Evolutionary conservation across 1,139 yeast species (phyloP).

Genomic region (Hyphopichia fennica): DNA sequence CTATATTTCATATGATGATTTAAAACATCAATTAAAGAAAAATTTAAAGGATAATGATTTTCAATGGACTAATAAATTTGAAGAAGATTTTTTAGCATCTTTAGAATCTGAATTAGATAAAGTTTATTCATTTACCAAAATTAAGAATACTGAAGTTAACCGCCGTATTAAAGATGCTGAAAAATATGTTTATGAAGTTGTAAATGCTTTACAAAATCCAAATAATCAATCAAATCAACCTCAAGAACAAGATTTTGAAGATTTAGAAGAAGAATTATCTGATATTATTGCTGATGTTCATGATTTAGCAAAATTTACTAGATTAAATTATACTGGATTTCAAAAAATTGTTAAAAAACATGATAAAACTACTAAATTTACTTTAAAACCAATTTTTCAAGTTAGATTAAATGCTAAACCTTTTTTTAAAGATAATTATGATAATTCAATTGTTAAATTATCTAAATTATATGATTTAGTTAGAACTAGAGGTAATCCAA

Average conservation of each 20-base stretch:
- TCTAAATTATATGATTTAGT: conserved; percentile 90
- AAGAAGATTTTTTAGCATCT: conserved; percentile 73
- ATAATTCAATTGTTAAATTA: conserved; percentile 80
- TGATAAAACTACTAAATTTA: conserved; percentile 84
- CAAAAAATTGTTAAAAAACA: conserved; percentile 95
- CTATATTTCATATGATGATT: conserved; percentile 86
- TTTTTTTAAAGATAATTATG: conserved; percentile 93
- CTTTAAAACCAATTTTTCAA: conserved; percentile 86
- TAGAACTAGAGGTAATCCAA: conserved; percentile 93
- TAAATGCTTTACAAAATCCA: conserved; percentile 39
- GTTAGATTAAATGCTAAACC: conserved; percentile 92
- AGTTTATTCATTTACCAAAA: conserved; percentile 85
- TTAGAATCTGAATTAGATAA: conserved; percentile 85
- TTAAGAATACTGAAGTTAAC: conserved; percentile 79
- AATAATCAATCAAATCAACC: conserved; percentile 28
- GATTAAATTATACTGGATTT: conserved; percentile 93
- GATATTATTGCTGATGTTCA: conserved; percentile 97
- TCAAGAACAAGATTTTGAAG: conserved; percentile 83
- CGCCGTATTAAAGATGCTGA: conserved; percentile 84
- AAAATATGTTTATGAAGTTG: conserved; percentile 61
- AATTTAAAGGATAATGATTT: conserved; percentile 55
- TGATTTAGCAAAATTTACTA: conserved; percentile 89
- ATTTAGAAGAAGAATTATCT: conserved; percentile 84
- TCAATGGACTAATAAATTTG: conserved; percentile 72
- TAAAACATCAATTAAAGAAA: conserved; percentile 75